Conservation (phyloP, 257 asterid species). For the Nyctanthes arbortristis region DNA sequence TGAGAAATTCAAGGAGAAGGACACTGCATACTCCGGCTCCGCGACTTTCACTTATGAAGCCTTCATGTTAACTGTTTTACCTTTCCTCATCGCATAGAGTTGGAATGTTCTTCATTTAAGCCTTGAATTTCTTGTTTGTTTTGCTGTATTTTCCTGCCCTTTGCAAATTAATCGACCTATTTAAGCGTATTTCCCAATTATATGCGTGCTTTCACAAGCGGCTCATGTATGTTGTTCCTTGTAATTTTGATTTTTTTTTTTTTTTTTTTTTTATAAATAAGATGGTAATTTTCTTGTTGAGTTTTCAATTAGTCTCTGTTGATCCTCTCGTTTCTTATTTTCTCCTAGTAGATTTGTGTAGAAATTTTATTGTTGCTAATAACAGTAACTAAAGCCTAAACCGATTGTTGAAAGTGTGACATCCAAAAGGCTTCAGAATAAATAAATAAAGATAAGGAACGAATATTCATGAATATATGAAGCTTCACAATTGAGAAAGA, state of each 20-base stretch:
- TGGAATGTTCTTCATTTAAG: slow-evolving; percentile 6
- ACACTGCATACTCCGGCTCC: slow-evolving; percentile 63
- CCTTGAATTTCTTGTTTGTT: neutral
- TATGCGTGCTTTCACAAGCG: neutral
- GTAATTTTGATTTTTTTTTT: neutral
- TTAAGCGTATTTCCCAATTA: neutral
- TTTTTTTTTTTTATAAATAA: too few relatives aligned
- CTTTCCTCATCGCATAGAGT: slow-evolving; percentile 74
- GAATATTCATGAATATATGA: too few relatives aligned
- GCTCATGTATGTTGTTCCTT: neutral
- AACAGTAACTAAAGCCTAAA: too few relatives aligned
- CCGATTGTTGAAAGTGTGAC: too few relatives aligned
- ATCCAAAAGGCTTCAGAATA: too few relatives aligned
- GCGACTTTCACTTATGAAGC: slow-evolving; percentile 80
- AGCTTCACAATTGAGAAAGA: too few relatives aligned
- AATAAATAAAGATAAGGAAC: too few relatives aligned
- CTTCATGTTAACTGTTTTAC: slow-evolving; percentile 86
- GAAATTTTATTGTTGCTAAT: too few relatives aligned
- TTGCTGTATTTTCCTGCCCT: neutral
- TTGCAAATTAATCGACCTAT: neutral
- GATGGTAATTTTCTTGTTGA: neutral
- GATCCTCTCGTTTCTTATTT: neutral
- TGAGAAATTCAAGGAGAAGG: slow-evolving; percentile 96
- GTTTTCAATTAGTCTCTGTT: neutral
- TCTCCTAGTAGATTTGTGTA: too few relatives aligned